phyloP scores from a whole-genome alignment of 2,329 filamentous ascomycete genomes.

The Cercospora sp. region DNA sequence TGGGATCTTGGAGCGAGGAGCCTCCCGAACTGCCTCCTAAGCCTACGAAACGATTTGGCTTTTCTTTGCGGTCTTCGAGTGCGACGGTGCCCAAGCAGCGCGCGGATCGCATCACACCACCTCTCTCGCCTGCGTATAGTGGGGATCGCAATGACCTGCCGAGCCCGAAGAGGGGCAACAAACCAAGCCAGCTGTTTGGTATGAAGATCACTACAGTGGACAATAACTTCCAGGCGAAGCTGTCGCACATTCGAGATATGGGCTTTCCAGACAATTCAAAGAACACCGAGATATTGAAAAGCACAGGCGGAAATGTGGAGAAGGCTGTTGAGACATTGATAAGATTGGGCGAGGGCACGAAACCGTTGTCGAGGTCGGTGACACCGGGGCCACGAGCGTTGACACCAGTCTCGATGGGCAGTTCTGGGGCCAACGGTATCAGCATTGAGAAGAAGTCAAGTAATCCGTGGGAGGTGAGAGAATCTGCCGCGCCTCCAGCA shows the following conservation, averaged over 20 bases:
- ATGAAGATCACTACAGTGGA: conserved; percentile 55
- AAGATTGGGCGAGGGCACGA: conserved; percentile 72
- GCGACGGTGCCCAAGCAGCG: conserved; percentile 66
- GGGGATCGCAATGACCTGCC: conserved; percentile 31
- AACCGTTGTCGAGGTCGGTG: conserved; percentile 39
- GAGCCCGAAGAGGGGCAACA: conserved; percentile 51
- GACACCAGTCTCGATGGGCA: conserved; percentile 51
- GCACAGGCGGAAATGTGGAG: conserved; percentile 81
- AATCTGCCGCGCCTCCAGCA: conserved; percentile 36
- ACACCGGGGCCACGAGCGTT: conserved; percentile 36
- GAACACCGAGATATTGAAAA: conserved; percentile 79
- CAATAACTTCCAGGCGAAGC: conserved; percentile 71
- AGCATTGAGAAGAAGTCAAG: conserved; percentile 43
- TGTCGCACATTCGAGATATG: conserved; percentile 80
- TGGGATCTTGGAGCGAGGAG: conserved; percentile 53
- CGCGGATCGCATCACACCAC: conserved; percentile 42
- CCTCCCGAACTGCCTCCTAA: conserved; percentile 62
- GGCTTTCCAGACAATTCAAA: conserved; percentile 82
- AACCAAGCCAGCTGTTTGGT: conserved; percentile 49
- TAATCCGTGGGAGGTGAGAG: conserved; percentile 51
- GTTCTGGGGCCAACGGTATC: conserved; percentile 47
- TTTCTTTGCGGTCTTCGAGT: conserved; percentile 67
- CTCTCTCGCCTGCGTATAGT: conserved; percentile 39
- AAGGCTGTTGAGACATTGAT: conserved; percentile 82
- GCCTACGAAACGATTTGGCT: conserved; percentile 61